Evolutionary conservation across 2,329 filamentous ascomycete species (phyloP).

Genomic region (Xylogone sp.): DNA sequence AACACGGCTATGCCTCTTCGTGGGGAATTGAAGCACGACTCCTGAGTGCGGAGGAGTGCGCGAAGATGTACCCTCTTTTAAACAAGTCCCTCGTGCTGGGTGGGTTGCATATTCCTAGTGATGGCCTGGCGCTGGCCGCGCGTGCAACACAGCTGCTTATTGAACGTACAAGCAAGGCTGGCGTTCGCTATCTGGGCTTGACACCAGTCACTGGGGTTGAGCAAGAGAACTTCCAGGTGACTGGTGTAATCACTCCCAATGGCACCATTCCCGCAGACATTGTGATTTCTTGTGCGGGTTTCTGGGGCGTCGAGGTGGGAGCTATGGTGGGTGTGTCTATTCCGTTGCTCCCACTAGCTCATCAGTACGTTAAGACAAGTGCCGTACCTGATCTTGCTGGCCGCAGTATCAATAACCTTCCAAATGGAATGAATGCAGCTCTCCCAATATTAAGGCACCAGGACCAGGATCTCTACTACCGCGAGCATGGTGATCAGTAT

Average conservation of each 20-base stretch:
- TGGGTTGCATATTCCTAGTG: conserved; percentile 56
- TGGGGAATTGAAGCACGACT: conserved; percentile 56
- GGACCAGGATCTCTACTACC: conserved; percentile 61
- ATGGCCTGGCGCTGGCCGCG: conserved; percentile 58
- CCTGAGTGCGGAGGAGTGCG: conserved; percentile 48
- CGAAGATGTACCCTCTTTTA: conserved; percentile 49
- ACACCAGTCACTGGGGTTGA: conserved; percentile 57
- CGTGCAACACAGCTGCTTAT: conserved; percentile 60
- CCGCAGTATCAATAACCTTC: conserved; percentile 31
- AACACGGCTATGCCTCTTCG: conserved; percentile 55
- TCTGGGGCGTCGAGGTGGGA: conserved; percentile 64
- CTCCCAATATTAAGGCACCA: conserved; percentile 60
- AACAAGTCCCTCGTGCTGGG: conserved; percentile 51
- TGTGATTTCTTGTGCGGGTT: conserved; percentile 59
- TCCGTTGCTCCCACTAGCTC: conserved; percentile 56
- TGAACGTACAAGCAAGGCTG: conserved; percentile 51
- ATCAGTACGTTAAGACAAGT: conserved; percentile 62
- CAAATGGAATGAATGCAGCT: conserved; percentile 40
- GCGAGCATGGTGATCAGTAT: conserved; percentile 58
- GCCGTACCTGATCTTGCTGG: conserved; percentile 40
- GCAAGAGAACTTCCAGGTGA: conserved; percentile 43
- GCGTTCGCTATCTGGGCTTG: conserved; percentile 52
- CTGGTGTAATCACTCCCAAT: conserved; percentile 48
- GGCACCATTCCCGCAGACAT: conserved; percentile 54
- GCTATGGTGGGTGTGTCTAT: conserved; percentile 55